Evolutionary conservation across 2,329 filamentous ascomycete genomes (phyloP).

Genomic region (Lachnellula arida): DNA sequence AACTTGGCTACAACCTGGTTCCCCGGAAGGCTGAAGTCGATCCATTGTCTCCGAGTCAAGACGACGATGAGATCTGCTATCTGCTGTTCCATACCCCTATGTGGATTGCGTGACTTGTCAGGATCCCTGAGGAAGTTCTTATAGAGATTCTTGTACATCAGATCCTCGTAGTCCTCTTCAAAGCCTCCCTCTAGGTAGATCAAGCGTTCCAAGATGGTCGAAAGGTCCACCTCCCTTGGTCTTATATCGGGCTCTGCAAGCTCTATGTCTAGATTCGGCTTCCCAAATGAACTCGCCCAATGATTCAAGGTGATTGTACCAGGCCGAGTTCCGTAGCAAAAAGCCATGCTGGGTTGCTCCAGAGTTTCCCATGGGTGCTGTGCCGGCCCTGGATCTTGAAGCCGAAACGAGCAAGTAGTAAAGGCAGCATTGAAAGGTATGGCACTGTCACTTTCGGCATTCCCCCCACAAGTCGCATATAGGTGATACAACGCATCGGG

Average conservation of each 20-base stretch:
- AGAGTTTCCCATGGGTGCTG: slow-evolving; percentile 61
- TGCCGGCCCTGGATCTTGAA: slow-evolving; percentile 20
- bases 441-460: slow-evolving; percentile 28
- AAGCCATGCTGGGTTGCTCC: slow-evolving; percentile 69
- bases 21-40: slow-evolving; percentile 64
- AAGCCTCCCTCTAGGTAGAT: slow-evolving; percentile 52
- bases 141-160: slow-evolving; percentile 62
- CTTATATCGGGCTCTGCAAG: slow-evolving; percentile 54
- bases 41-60: slow-evolving; percentile 65
- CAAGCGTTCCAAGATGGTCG: slow-evolving; percentile 53
- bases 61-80: slow-evolving; percentile 68
- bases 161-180: slow-evolving; percentile 51
- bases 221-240: slow-evolving; percentile 57
- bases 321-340: slow-evolving; percentile 59
- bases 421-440: slow-evolving; percentile 15
- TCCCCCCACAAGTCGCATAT: slow-evolving; percentile 48
- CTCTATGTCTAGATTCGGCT: slow-evolving; percentile 49
- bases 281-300: slow-evolving; percentile 58
- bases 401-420: slow-evolving; percentile 18
- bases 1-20: slow-evolving; percentile 73
- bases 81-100: slow-evolving; percentile 63
- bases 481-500: slow-evolving; percentile 50
- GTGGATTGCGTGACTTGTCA: slow-evolving; percentile 55
- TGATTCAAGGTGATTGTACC: slow-evolving; percentile 70
- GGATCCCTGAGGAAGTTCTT: slow-evolving; percentile 63